Conservation (phyloP, 2,329 filamentous ascomycete species). For the Aspergillus bombycis region DNA sequence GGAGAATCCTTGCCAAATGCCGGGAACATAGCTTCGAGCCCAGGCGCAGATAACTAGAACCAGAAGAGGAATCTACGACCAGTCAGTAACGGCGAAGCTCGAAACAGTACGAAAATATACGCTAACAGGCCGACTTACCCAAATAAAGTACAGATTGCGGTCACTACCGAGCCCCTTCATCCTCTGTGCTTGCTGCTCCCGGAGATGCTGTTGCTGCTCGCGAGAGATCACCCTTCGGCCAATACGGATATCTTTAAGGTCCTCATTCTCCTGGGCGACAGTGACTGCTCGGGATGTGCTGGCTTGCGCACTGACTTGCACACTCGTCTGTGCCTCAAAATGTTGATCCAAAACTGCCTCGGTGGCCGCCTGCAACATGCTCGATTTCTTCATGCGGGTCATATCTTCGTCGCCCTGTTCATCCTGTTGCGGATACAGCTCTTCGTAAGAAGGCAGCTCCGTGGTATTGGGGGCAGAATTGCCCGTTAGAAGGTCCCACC, state of each 20-base stretch:
- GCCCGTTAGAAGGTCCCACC: slow-evolving; percentile 69
- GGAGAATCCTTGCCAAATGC: slow-evolving; percentile 43
- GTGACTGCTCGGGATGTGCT: slow-evolving; percentile 24
- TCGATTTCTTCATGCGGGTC: slow-evolving; percentile 47
- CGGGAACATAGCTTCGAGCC: slow-evolving; percentile 47
- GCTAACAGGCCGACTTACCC: slow-evolving; percentile 43
- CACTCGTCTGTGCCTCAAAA: slow-evolving; percentile 41
- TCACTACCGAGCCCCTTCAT: slow-evolving; percentile 55
- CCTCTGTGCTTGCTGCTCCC: slow-evolving; percentile 49
- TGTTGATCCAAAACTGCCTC: slow-evolving; percentile 50
- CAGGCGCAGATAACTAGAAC: slow-evolving; percentile 50
- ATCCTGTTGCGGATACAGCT: slow-evolving; percentile 66
- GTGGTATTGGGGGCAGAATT: slow-evolving; percentile 50
- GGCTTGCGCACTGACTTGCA: slow-evolving; percentile 32
- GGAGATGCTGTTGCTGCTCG: slow-evolving; percentile 51
- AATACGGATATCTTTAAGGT: slow-evolving; percentile 47
- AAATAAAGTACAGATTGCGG: slow-evolving; percentile 57
- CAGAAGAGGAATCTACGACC: slow-evolving; percentile 49
- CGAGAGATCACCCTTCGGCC: slow-evolving; percentile 47
- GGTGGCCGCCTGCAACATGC: slow-evolving; percentile 45
- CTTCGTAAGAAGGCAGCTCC: slow-evolving; percentile 75
- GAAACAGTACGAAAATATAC: neutral
- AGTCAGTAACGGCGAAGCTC: slow-evolving; percentile 23
- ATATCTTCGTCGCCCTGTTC: slow-evolving; percentile 36
- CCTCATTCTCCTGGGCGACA: slow-evolving; percentile 34